Percentiles rank a stretch among this genome's conserved stretches.
phyloP scores from a whole-genome alignment of 2,329 filamentous ascomycete genomes.

The Fusarium gaditjirri region DNA sequence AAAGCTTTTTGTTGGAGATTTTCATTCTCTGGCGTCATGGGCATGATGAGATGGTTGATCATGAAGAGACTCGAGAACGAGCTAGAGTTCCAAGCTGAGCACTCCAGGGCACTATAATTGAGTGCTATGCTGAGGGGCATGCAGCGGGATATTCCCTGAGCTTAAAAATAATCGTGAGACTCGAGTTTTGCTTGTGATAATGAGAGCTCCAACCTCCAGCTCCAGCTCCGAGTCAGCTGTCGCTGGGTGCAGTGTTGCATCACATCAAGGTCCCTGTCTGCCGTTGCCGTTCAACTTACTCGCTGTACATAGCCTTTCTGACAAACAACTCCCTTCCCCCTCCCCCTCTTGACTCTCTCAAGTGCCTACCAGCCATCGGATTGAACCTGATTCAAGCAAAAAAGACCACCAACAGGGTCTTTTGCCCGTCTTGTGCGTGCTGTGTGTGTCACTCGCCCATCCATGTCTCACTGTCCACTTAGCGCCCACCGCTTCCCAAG shows the following conservation, averaged over 20 bases:
- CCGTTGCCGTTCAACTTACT: not conserved
- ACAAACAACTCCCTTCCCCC: not conserved
- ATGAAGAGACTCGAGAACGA: not conserved
- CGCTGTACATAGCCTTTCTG: not conserved
- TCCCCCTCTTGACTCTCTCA: not conserved
- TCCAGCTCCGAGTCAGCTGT: constrained; percentile 24
- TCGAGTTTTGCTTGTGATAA: constrained; percentile 24
- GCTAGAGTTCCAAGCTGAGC: not conserved
- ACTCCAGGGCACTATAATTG: not conserved
- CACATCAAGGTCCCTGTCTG: not conserved
- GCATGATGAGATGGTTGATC: constrained; percentile 11
- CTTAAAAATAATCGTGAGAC: not conserved
- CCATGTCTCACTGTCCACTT: constrained; percentile 44
- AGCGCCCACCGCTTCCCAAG: constrained; percentile 37
- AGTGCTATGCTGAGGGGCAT: not conserved
- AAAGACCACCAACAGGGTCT: constrained; percentile 28
- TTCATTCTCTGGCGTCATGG: constrained; percentile 23
- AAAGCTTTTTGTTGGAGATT: constrained; percentile 39
- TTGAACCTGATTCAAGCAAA: constrained; percentile 5
- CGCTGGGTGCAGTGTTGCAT: not conserved
- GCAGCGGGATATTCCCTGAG: not conserved
- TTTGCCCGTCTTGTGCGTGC: constrained; percentile 28
- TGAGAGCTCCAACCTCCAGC: constrained; percentile 13
- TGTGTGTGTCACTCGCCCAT: constrained; percentile 39
- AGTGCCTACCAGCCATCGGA: not conserved